These are phyloP conservation scores for Puccinia triticina DNA, from an alignment of 1,284 basidiomycete species.

Conservation along the genomic window DNA sequence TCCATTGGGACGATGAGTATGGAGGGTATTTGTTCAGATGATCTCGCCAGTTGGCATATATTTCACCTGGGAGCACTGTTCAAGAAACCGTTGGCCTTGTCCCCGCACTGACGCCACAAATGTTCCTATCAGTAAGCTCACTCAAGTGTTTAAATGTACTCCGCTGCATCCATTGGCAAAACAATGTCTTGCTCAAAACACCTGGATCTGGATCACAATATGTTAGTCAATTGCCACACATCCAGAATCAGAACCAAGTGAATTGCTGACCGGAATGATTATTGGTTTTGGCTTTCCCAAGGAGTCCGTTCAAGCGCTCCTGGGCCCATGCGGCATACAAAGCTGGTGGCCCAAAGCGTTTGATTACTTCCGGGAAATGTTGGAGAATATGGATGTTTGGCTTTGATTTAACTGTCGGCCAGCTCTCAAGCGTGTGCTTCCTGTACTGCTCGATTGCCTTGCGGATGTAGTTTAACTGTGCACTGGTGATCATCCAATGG, in stretches of 20 bases:
- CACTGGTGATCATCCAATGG: slow-evolving; percentile 1
- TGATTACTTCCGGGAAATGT: slow-evolving; percentile 13
- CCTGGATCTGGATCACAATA: neutral
- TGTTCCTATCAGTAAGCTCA: neutral
- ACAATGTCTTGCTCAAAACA: slow-evolving; percentile 23
- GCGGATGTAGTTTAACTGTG: neutral
- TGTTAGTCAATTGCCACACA: neutral
- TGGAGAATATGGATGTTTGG: slow-evolving; percentile 22
- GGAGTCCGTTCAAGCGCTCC: slow-evolving; percentile 26
- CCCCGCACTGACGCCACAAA: neutral
- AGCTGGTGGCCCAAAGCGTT: slow-evolving; percentile 33
- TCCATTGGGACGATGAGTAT: neutral
- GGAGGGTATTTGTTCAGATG: neutral
- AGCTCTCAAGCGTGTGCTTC: slow-evolving; percentile 1
- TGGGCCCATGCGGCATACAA: slow-evolving; percentile 24
- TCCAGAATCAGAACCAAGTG: neutral
- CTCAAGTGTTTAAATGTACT: neutral
- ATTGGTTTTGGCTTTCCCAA: slow-evolving; percentile 18
- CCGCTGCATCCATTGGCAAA: neutral
- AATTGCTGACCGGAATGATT: neutral
- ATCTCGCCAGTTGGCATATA: neutral
- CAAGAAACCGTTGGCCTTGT: neutral
- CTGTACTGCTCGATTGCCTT: slow-evolving; percentile 2
- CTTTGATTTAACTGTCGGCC: slow-evolving; percentile 6
- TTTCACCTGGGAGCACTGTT: neutral